A percentile compares a stretch with the other conserved stretches of the same genome.
These are phyloP conservation scores for Sideroxylon spinosum DNA, from an alignment of 179 eudicot genomes.

Conservation along the genomic window DNA sequence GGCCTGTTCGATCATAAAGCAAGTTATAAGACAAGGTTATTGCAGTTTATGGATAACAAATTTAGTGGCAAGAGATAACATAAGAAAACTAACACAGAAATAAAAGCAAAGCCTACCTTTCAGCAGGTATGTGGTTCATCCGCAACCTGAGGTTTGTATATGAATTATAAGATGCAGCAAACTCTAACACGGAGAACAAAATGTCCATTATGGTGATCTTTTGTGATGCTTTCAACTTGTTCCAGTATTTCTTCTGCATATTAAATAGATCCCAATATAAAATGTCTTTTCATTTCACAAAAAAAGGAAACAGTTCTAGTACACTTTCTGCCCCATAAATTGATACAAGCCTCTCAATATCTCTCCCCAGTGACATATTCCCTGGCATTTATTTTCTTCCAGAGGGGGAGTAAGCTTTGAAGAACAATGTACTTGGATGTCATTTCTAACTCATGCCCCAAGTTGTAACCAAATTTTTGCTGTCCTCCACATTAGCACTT, in stretches of 20 bases:
- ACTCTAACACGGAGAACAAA: conserved; percentile 68
- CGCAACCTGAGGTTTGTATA: conserved; percentile 78
- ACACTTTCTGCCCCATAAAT: neutral
- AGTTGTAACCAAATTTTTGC: neutral
- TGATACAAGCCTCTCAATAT: neutral
- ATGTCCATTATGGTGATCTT: conserved; percentile 79
- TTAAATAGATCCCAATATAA: conserved; percentile 13
- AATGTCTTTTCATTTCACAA: conserved; percentile 6
- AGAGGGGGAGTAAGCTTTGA: neutral
- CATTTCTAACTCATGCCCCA: neutral
- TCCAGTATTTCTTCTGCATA: conserved; percentile 87
- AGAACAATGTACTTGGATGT: neutral
- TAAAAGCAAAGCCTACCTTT: conserved; percentile 39
- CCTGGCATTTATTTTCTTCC: neutral
- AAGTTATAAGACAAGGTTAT: conserved; percentile 11
- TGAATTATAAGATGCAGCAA: conserved; percentile 93
- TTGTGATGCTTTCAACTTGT: conserved; percentile 68
- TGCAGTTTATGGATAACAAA: conserved; percentile 26
- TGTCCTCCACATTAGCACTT: neutral
- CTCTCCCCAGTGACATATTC: neutral
- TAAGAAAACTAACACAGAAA: neutral
- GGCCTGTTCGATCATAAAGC: conserved; percentile 55
- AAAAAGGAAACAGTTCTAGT: neutral
- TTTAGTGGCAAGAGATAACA: neutral
- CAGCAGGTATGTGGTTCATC: conserved; percentile 74